Conservation (phyloP, 2,329 filamentous ascomycete genomes). For the Sordariomycetes sp. region DNA sequence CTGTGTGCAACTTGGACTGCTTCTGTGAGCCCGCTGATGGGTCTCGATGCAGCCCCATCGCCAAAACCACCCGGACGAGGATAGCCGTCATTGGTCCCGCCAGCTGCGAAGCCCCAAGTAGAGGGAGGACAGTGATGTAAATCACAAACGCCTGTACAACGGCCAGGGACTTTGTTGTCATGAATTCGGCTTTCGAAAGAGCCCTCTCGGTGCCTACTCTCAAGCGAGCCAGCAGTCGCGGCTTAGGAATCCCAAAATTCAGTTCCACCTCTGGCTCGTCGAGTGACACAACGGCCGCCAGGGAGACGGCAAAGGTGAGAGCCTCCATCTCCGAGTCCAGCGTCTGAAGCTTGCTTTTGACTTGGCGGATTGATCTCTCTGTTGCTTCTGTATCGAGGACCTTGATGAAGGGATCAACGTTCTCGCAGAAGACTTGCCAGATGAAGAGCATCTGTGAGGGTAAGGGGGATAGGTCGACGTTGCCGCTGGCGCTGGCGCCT, state of each 20-base stretch:
- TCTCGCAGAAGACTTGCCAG: conserved; percentile 18
- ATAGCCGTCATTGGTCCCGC: conserved; percentile 48
- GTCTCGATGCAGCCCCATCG: conserved; percentile 57
- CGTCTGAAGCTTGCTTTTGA: conserved; percentile 12
- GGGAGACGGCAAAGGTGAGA: conserved; percentile 15
- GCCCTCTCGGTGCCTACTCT: conserved; percentile 13
- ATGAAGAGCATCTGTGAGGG: conserved; percentile 18
- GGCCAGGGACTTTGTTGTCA: conserved; percentile 46
- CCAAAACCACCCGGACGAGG: conserved; percentile 53
- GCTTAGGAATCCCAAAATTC: conserved; percentile 10
- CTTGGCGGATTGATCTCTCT: conserved; percentile 8
- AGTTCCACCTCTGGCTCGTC: conserved; percentile 9
- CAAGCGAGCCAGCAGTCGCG: conserved; percentile 9
- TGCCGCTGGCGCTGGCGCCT: conserved; percentile 1
- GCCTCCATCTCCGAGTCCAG: conserved; percentile 10
- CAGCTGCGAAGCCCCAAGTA: conserved; percentile 46
- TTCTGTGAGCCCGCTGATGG: conserved; percentile 25
- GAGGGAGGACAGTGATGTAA: conserved; percentile 36
- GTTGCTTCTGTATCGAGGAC: conserved; percentile 13
- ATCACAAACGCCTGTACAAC: conserved; percentile 49
- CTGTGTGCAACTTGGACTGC: conserved; percentile 26
- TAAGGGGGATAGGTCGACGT: conserved; percentile 11
- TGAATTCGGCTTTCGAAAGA: conserved; percentile 32
- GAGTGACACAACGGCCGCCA: conserved; percentile 16
- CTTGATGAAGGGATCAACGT: conserved; percentile 21